Evolutionary conservation across 2,329 filamentous ascomycete species (phyloP).

Genomic region (Allantophomopsis cytisporea): DNA sequence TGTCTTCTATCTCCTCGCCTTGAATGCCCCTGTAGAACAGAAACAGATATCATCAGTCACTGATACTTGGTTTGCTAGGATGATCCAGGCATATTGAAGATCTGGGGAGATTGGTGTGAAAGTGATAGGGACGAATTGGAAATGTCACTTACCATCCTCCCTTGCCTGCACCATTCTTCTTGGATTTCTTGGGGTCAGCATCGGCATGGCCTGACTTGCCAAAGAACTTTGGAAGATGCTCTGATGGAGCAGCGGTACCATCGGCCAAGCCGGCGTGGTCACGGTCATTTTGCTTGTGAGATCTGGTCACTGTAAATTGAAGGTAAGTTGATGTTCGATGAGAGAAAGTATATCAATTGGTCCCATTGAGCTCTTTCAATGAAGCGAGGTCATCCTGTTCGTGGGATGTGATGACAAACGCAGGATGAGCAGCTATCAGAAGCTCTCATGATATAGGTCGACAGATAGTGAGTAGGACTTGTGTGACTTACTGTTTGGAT

Average conservation of each 20-base stretch:
- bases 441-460: too few relatives aligned
- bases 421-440: too few relatives aligned
- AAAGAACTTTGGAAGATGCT: slow-evolving; percentile 83
- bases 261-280: slow-evolving; percentile 73
- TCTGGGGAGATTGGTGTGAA: too few relatives aligned
- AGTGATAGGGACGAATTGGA: background rate
- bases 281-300: slow-evolving; percentile 56
- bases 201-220: slow-evolving; percentile 74
- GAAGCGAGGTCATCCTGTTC: background rate
- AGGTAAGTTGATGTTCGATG: too few relatives aligned
- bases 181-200: slow-evolving; percentile 79
- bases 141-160: slow-evolving; percentile 69
- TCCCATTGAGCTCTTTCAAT: too few relatives aligned
- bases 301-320: slow-evolving; percentile 70
- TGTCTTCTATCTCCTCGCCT: slow-evolving; percentile 72
- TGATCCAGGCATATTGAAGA: background rate
- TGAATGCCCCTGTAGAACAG: slow-evolving; percentile 54
- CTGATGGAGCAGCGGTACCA: slow-evolving; percentile 53
- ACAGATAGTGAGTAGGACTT: too few relatives aligned
- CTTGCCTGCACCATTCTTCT: slow-evolving; percentile 90
- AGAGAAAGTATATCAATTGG: background rate
- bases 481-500: too few relatives aligned
- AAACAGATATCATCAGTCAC: background rate
- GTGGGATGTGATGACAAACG: too few relatives aligned
- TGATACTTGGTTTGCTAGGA: background rate